These are phyloP conservation scores for Aspergillus unguis DNA, from an alignment of 2,329 filamentous ascomycete genomes.

Conservation along the genomic window DNA sequence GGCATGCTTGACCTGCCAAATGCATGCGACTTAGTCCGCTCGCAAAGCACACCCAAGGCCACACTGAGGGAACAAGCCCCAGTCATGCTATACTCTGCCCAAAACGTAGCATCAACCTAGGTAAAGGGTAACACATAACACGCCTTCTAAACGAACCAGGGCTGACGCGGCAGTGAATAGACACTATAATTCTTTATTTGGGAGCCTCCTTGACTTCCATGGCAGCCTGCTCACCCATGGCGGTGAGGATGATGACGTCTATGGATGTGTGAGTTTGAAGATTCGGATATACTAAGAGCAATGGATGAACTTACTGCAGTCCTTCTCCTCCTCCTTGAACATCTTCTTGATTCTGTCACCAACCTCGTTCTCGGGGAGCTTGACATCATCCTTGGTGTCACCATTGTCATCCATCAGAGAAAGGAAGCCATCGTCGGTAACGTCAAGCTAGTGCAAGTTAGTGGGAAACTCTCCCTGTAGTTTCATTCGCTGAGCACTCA, in stretches of 20 bases:
- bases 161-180: slow-evolving; percentile 29
- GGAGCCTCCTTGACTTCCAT: slow-evolving; percentile 93
- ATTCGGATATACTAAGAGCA: neutral
- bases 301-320: slow-evolving; percentile 71
- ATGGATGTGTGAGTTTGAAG: neutral
- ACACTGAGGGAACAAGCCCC: slow-evolving; percentile 25
- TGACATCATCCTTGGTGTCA: slow-evolving; percentile 90
- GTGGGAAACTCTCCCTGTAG: neutral
- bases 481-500: slow-evolving; percentile 52
- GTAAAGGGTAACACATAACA: slow-evolving; percentile 26
- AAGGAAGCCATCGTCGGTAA: slow-evolving; percentile 91
- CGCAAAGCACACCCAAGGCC: slow-evolving; percentile 35
- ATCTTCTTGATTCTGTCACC: slow-evolving; percentile 81
- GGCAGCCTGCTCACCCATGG: slow-evolving; percentile 92
- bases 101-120: slow-evolving; percentile 28
- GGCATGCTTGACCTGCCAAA: slow-evolving; percentile 33
- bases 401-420: slow-evolving; percentile 88
- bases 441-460: slow-evolving; percentile 64
- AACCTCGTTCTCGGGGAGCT: slow-evolving; percentile 83
- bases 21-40: slow-evolving; percentile 31
- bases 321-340: slow-evolving; percentile 81
- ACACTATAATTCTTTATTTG: slow-evolving; percentile 26
- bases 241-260: slow-evolving; percentile 89
- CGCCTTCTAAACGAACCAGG: slow-evolving; percentile 29
- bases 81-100: slow-evolving; percentile 23